A percentile compares a stretch with the other conserved stretches of the same genome.
phyloP scores from a whole-genome alignment of 345 rosid genomes.

The Lepidium africanum region DNA sequence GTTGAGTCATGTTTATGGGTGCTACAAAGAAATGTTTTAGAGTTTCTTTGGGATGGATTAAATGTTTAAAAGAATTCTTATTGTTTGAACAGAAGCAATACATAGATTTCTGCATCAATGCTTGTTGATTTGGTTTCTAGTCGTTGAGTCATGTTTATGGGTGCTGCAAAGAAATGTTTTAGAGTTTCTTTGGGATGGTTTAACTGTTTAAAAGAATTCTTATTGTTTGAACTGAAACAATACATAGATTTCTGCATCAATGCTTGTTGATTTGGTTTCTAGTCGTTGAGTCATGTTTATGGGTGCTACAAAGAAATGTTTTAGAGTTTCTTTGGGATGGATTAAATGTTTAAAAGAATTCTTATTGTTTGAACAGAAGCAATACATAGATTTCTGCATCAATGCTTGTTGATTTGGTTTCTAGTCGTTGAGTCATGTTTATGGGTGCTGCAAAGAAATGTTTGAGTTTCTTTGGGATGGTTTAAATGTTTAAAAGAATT shows the following conservation, averaged over 20 bases:
- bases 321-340: neutral
- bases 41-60: neutral
- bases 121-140: neutral
- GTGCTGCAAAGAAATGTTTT: no score
- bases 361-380: neutral
- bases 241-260: neutral
- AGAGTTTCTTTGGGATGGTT: no score
- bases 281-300: neutral
- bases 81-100: neutral
- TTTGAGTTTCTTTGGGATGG: no score
- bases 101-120: neutral
- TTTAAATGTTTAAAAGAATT: neutral
- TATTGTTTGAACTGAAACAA: neutral
- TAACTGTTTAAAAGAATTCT: neutral
- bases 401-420: neutral
- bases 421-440: no score
- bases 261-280: neutral
- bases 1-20: neutral
- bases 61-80: neutral
- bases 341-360: neutral
- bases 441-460: no score
- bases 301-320: neutral
- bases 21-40: neutral
- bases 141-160: no score
- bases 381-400: neutral